Evolutionary conservation across 805 yeast genomes (phyloP), one percentile per base, ranked within the genome.

Genomic region (Wickerhamomyces ciferrii): DNA sequence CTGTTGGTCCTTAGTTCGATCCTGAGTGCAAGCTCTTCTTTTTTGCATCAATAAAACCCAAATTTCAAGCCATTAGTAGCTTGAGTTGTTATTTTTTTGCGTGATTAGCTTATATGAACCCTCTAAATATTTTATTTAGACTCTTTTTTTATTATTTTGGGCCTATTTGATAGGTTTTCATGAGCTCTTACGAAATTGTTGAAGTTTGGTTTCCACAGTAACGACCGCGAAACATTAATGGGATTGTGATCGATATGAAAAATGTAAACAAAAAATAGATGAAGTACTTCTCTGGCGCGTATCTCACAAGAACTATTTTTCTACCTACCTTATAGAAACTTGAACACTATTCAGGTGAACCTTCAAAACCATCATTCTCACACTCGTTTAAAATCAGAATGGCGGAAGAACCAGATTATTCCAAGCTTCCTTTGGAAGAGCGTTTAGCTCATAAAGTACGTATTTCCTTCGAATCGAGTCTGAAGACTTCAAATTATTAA

Each of bases 1-100:
- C 96, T 85, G 87, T 83, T 85, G 95, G 96, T 87, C 94, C 90
- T 84, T 81, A 84, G 96, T 87, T 87, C 96, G 83, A 87, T 67
- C 82, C 38, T 35, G 38, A 35, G 38, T 35, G 38, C 38, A 35
- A 35, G 38, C 38, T 32, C 15, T 35, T 18, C 3, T 18, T 35
- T 35, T 35, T 35, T 35, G 31, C 14, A 8, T 27, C 14, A n/a
- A n/a, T n/a, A n/a, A n/a, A n/a, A n/a, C n/a, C n/a, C n/a, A n/a
- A n/a, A n/a, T n/a, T n/a, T n/a, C n/a, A n/a, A n/a, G n/a, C n/a
- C n/a, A n/a, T n/a, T n/a, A n/a, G n/a, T n/a, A n/a, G n/a, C n/a
- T n/a, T n/a, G n/a, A n/a, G n/a, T n/a, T n/a, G n/a, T n/a, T n/a
- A n/a, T n/a, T n/a, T n/a, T n/a, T n/a, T n/a, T n/a, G n/a, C n/a